Evolutionary conservation across 2,329 filamentous ascomycete genomes (phyloP).

Genomic region (Calonectria leucothoes): DNA sequence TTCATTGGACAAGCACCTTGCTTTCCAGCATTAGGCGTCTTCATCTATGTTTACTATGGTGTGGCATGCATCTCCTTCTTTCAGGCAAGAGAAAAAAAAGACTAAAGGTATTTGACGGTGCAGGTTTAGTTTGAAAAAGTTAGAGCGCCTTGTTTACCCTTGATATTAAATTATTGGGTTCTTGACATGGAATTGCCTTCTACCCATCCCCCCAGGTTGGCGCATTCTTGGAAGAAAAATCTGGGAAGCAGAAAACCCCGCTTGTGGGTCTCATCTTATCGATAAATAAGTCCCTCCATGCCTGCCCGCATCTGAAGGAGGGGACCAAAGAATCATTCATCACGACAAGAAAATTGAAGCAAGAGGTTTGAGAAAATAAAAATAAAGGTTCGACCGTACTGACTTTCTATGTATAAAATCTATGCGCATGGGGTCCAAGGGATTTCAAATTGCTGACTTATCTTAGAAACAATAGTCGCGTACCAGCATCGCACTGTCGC

Average conservation of each 20-base stretch:
- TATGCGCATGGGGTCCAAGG: too few relatives aligned
- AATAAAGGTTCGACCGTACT: background rate
- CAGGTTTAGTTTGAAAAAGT: background rate
- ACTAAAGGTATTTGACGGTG: background rate
- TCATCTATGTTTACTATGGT: background rate
- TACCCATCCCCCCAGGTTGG: background rate
- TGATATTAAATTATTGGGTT: background rate
- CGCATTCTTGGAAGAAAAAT: background rate
- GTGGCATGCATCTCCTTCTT: background rate
- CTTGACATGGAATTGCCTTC: background rate
- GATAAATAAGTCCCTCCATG: slow-evolving; percentile 39
- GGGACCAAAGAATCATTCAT: background rate
- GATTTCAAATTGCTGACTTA: background rate
- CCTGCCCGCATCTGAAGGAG: background rate
- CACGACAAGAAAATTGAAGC: background rate
- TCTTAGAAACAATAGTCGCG: background rate
- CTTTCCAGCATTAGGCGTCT: background rate
- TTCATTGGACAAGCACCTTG: background rate
- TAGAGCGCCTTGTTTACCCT: background rate
- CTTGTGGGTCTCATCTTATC: slow-evolving; percentile 32
- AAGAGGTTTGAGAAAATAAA: background rate
- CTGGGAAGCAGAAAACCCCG: background rate
- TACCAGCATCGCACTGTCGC: background rate
- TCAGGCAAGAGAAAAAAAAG: background rate
- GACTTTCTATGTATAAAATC: background rate